Base-by-base conservation (phyloP, 2,329 filamentous ascomycete species). In the Aspergillus pseudoterreus region DNA sequence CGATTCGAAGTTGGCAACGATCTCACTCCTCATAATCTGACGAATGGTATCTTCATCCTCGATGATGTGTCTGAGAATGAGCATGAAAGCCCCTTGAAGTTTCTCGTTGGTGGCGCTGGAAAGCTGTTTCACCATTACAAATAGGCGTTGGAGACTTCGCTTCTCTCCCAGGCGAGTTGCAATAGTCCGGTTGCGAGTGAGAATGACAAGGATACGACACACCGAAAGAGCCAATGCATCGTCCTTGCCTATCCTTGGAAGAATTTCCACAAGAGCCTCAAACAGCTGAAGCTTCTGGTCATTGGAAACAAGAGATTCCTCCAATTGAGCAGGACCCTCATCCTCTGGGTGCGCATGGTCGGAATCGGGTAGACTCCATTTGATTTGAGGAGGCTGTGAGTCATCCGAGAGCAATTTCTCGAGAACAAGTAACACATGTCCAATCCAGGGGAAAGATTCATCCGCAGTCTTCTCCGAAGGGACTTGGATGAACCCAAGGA, bases 41-140 rank as follows among this genome's bases (percentile, higher is more conserved):
- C 88, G 90, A 54, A 97, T 81, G 2, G 87, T 94, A 15, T 91
- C 86, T 45, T 96, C 90, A 64, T 99, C 95, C 71, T 99, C 94
- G 49, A 97, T 83, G 57, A 99, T 86, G 65, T 99, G 94, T 38
- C 95, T 86, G 41, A 99, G 76, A 47, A 96, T 86, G 11, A 92
- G 82, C 81, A 97, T 86, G 62, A 96, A 87, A 51, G 87, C 81
- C 55, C 81, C 80, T 55, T 86, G 82, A 9, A 99, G 80, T 49
- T 86, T 86, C 49, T 88, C 82, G 27, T 90, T 88, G 6, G 88
- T 87, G 27, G 85, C 81, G 22, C 88, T 88, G 17, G 90, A 86
- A 53, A 97, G 82, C 68, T 97, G 92, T 69, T 95, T 95, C 51
- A 92, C 85, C 89, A 97, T 96, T 47, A 96, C 82, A 71, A 99